phyloP scores from a whole-genome alignment of 495 filamentous ascomycete genomes.

The Ramalina intermedia region DNA sequence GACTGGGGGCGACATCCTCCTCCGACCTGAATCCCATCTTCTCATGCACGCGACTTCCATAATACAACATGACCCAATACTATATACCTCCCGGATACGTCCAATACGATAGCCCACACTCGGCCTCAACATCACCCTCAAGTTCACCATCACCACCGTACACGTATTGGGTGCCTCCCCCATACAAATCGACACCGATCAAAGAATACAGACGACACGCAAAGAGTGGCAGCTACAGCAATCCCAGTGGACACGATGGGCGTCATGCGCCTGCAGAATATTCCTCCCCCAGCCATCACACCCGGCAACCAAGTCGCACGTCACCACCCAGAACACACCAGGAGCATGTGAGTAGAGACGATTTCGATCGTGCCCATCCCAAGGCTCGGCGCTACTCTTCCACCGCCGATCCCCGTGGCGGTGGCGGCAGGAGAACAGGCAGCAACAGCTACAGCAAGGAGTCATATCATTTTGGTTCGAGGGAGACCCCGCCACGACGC shows the following conservation, averaged over 20 bases:
- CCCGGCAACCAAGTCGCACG: conserved; percentile 32
- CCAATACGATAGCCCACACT: conserved; percentile 34
- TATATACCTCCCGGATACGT: conserved; percentile 34
- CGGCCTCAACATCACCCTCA: conserved; percentile 34
- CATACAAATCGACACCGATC: conserved; percentile 13
- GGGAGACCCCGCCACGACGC: conserved; percentile 8
- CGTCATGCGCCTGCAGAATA: conserved; percentile 25
- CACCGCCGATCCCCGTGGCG: conserved; percentile 22
- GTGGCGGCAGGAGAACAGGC: conserved; percentile 18
- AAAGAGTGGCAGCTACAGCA: conserved; percentile 11
- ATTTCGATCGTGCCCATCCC: conserved; percentile 25
- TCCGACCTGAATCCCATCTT: conserved; percentile 6
- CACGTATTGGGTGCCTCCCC: conserved; percentile 13
- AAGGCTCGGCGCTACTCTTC: conserved; percentile 22
- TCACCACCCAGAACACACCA: conserved; percentile 34
- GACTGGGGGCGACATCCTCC: conserved; percentile 10
- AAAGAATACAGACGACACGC: conserved; percentile 11
- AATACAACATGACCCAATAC: conserved; percentile 35
- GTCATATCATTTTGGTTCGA: not conserved
- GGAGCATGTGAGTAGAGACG: conserved; percentile 43
- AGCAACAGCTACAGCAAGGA: conserved; percentile 1
- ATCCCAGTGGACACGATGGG: conserved; percentile 20
- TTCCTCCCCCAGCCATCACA: conserved; percentile 28
- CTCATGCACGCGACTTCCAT: conserved; percentile 10
- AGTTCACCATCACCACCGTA: conserved; percentile 14